Conservation (phyloP, 495 filamentous ascomycete species). For the Zalerion maritima region DNA sequence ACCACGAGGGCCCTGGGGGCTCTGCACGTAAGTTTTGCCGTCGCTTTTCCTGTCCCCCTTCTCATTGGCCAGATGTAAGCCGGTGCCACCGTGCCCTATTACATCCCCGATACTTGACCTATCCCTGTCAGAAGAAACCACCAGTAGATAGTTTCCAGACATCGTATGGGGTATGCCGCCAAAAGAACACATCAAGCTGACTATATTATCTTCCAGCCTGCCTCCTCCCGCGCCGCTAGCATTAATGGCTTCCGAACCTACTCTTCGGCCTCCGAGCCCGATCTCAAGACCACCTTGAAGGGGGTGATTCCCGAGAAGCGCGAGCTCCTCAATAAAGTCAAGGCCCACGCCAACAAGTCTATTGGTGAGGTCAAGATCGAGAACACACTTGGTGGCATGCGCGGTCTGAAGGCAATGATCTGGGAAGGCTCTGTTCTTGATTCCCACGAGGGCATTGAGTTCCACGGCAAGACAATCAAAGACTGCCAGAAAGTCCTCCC, state of each 20-base stretch:
- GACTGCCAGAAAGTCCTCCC: conserved; percentile 90
- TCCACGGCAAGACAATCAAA: conserved; percentile 95
- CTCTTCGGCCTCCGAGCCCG: conserved; percentile 61
- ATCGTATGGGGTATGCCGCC: background rate
- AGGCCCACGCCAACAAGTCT: conserved; percentile 63
- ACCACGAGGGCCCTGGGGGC: conserved; percentile 34
- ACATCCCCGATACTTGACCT: background rate
- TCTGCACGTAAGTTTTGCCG: conserved; percentile 32
- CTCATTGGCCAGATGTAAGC: too few species aligned
- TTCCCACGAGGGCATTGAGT: conserved; percentile 91
- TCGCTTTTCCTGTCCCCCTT: background rate
- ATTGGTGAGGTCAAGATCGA: conserved; percentile 91
- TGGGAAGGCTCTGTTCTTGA: conserved; percentile 98
- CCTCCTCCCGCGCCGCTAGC: conserved; percentile 13
- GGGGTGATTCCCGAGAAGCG: conserved; percentile 80
- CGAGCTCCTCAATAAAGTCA: conserved; percentile 82
- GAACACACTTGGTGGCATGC: conserved; percentile 91
- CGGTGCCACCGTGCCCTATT: too few species aligned
- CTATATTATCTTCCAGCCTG: conserved; percentile 14
- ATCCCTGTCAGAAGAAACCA: conserved; percentile 1
- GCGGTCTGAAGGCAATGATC: conserved; percentile 91
- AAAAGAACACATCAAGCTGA: background rate
- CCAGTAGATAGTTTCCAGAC: background rate
- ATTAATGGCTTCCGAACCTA: conserved; percentile 34
- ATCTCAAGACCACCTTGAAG: conserved; percentile 73